Conservation (phyloP, 1,139 yeast species). For the Pichiaceae sp. region DNA sequence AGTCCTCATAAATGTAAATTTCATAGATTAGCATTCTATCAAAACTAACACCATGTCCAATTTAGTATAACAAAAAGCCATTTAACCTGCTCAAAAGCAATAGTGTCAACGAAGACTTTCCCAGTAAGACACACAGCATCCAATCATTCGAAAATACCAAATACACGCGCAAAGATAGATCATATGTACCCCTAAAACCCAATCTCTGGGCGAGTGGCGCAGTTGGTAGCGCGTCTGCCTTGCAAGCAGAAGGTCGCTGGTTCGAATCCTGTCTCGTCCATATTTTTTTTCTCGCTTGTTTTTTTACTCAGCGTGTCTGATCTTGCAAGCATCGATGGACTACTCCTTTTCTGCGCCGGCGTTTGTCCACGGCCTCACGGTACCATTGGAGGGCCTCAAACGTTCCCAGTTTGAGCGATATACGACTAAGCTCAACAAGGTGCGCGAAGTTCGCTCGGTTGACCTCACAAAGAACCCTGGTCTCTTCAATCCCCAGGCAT, state of each 20-base stretch:
- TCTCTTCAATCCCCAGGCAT: slow-evolving; percentile 75
- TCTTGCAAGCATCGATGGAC: slow-evolving; percentile 22
- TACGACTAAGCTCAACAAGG: slow-evolving; percentile 36
- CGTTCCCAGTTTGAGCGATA: slow-evolving; percentile 39
- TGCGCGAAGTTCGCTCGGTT: slow-evolving; percentile 58
- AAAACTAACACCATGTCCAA: too few species aligned
- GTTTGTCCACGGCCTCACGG: slow-evolving; percentile 55
- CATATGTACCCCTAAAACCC: too few species aligned
- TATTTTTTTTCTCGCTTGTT: slow-evolving; percentile 2
- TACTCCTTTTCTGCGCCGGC: slow-evolving; percentile 50
- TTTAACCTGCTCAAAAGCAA: too few species aligned
- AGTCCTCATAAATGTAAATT: too few species aligned
- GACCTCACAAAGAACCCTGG: slow-evolving; percentile 65
- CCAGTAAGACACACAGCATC: too few species aligned
- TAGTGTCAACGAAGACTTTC: too few species aligned
- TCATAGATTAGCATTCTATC: too few species aligned
- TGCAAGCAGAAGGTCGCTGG: slow-evolving; percentile 63
- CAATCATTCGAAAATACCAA: too few species aligned
- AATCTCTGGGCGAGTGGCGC: slow-evolving; percentile 53
- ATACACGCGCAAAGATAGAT: too few species aligned
- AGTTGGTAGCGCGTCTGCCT: slow-evolving; percentile 68
- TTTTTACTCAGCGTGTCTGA: not conserved
- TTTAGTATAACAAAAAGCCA: too few species aligned
- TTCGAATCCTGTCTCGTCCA: slow-evolving; percentile 63
- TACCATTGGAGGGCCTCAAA: slow-evolving; percentile 59